phyloP scores from a whole-genome alignment of 208 protist species.

The Wallacemonas collosoma region DNA sequence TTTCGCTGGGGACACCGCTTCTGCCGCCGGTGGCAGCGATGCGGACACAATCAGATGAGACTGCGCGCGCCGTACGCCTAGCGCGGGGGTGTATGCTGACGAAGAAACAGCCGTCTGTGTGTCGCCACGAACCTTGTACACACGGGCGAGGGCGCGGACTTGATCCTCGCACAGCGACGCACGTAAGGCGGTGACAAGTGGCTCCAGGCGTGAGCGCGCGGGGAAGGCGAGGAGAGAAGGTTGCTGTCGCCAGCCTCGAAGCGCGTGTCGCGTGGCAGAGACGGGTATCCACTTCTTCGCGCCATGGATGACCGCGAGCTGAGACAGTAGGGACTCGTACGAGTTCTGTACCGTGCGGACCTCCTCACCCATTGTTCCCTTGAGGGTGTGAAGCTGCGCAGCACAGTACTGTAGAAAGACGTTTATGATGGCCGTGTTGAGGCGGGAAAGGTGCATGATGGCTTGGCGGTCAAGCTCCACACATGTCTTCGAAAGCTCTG shows the following conservation, averaged over 20 bases:
- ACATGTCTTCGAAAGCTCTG: slow-evolving; percentile 20
- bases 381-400: slow-evolving; percentile 28
- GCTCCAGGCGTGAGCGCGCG: slow-evolving; percentile 27
- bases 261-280: slow-evolving; percentile 16
- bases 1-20: too few relatives aligned
- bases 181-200: slow-evolving; percentile 58
- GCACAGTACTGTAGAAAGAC: slow-evolving; percentile 58
- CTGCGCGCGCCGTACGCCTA: not conserved
- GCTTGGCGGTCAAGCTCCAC: slow-evolving; percentile 51
- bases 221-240: slow-evolving; percentile 33
- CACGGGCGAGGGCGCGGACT: slow-evolving; percentile 44
- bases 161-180: slow-evolving; percentile 80
- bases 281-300: slow-evolving; percentile 1
- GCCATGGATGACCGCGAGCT: not conserved
- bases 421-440: slow-evolving; percentile 89
- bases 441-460: slow-evolving; percentile 52
- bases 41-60: not conserved
- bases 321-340: slow-evolving; percentile 2
- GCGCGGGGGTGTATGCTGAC: too few relatives aligned
- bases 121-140: not conserved
- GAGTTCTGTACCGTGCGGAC: not conserved
- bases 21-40: not conserved
- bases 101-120: too few relatives aligned
- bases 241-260: slow-evolving; percentile 18
- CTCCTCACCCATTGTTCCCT: slow-evolving; percentile 25